Base-by-base conservation (phyloP, 208 protist genomes). In the Novymonas esmeraldas region DNA sequence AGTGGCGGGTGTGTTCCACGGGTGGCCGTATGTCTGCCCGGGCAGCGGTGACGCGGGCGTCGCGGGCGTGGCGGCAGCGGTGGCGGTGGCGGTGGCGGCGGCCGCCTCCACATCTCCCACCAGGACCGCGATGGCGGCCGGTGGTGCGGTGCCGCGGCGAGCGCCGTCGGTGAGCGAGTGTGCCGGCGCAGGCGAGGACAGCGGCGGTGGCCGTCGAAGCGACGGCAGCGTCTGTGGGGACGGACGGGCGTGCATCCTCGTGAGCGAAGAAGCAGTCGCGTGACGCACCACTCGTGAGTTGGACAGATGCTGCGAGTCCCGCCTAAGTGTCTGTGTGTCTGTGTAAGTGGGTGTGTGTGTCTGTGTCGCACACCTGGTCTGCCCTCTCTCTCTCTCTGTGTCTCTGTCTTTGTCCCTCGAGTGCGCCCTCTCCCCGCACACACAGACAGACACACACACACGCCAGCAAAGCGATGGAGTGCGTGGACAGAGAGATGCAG, bases 1-100 rank as follows among this genome's bases (percentile, higher is more conserved):
- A 1, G 60, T 62, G 3, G 57, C 20, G 14, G 68, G 68, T 11
- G 59, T 73, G 34, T 63, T 57, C 59, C 68, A 66, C 20, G 68
- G 59, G 29, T 61, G 68, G 0, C 68, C 68, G 39, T 51, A 73
- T 3, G 38, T 22, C 20, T 50, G n/a, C 11, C 6, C 26, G n/a
- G n/a, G n/a, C n/a, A n/a, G n/a, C 4, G 33, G 42, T 38, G 22
- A 38, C 13, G 42, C 3, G 11, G 39, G 3, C 42, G 57, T 11
- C 42, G 31, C 6, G 18, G 38, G 44, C 1, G 57, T 57, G 26
- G 31, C 36, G 5, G 34, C 54, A 29, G 36, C 39, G 28, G 38
- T 20, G 10, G 24, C 38, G 2, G 9, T 14, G 4, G 33, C 20
- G 31, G 39, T 31, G 56, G 6, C 22, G n/a, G n/a, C n/a, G n/a